Base-by-base conservation (phyloP, 257 asterid species). In the Handroanthus guayacan region DNA sequence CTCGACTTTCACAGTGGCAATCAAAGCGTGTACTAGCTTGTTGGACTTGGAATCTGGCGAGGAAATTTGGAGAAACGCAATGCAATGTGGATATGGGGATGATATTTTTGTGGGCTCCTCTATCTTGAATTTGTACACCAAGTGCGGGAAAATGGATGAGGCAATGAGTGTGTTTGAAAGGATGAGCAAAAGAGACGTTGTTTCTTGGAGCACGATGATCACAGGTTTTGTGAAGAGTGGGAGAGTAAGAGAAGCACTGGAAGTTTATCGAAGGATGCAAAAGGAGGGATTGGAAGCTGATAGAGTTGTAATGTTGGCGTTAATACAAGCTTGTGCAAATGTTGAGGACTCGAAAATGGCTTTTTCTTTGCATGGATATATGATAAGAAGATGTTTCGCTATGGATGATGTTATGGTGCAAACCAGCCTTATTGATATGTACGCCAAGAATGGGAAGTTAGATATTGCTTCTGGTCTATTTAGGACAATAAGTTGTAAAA, bases 381-480 rank as follows among this genome's bases (percentile, higher is more conserved):
- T 86, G 67, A 74, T 88, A 58, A 86, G 95, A 64, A 87, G 82
- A 66, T 61, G 79, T 16, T 82, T 86, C 66, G 78, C 36, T 48
- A 73, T 76, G 82, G 84, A 89, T 79, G 84, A 89, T 79, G 87
- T 88, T 43, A 45, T 87, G 52, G 67, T 86, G 41, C 82, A 85
- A 62, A 93, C 96, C 36, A 87, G 98, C 81, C 89, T 93, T 31
- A 65, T 91, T 0, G 93, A 93, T 68, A 91, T 89, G 97, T 89
- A 91, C 75, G 88, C 93, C 79, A 93, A 91, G 86, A 82, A 82
- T 75, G 92, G 95, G 52, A 84, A 85, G 64, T 25, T 89, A 34
- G 84, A 73, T 13, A 36, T 67, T 34, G 96, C 97, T 71, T 82
- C 84, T 74, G 44, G 75, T 34, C 43, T 91, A 65, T 89, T 91